These are phyloP conservation scores for Colletotrichum agaves DNA, from an alignment of 2,329 filamentous ascomycete genomes.

Conservation along the genomic window DNA sequence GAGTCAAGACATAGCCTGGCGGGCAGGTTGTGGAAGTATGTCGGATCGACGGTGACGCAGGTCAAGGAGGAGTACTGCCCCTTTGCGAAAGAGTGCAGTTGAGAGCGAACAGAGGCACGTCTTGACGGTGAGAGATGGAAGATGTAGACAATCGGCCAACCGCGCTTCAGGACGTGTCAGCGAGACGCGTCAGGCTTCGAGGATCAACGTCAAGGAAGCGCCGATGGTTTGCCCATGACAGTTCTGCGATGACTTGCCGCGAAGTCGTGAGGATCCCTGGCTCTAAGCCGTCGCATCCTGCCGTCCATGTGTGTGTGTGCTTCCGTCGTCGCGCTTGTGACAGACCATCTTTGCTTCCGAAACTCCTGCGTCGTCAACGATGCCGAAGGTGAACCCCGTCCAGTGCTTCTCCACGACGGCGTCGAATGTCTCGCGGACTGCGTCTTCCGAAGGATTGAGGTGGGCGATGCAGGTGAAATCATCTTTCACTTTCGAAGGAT, in stretches of 20 bases:
- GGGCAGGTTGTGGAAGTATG: constrained; percentile 49
- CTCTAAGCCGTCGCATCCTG: constrained; percentile 41
- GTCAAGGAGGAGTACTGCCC: constrained; percentile 49
- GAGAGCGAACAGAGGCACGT: constrained; percentile 44
- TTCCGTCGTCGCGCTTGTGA: constrained; percentile 45
- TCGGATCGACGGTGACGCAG: constrained; percentile 48
- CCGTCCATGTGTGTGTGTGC: constrained; percentile 39
- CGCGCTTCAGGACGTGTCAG: constrained; percentile 40
- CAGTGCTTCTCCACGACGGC: constrained; percentile 43
- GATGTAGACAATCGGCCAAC: constrained; percentile 52
- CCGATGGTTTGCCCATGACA: constrained; percentile 47
- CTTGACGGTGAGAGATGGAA: constrained; percentile 46
- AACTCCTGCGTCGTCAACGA: constrained; percentile 38
- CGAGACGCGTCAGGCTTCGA: no score
- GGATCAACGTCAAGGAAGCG: constrained; percentile 46
- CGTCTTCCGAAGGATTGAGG: constrained; percentile 39
- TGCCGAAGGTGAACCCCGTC: constrained; percentile 50
- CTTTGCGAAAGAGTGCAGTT: constrained; percentile 46
- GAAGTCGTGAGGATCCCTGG: constrained; percentile 43
- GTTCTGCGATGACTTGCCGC: constrained; percentile 47
- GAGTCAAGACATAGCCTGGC: constrained; percentile 46
- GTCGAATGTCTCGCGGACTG: constrained; percentile 39
- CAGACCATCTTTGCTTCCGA: constrained; percentile 43
- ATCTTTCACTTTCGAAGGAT: constrained; percentile 45
- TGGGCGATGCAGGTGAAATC: constrained; percentile 48